Base-by-base conservation (phyloP, 306 rosid species). In the Oxytropis ochrocephala region DNA sequence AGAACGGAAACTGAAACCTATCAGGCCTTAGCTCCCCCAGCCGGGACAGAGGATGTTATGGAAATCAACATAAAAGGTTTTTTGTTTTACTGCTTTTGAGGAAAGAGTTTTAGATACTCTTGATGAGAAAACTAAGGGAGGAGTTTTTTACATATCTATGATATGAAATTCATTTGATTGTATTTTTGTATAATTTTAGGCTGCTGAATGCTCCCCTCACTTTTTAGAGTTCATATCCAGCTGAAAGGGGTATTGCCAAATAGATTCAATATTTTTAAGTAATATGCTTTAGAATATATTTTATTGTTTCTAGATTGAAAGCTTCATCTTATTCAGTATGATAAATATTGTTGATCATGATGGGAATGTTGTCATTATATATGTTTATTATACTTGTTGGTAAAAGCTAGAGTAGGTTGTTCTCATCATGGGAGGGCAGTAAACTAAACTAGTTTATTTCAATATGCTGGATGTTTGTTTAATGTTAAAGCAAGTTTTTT, bases 401-500 rank as follows among this genome's bases (percentile, higher is more conserved):
- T 58, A 16, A 58, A 57, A 35, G 18, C 64, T 48, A 19, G 32
- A 41, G 30, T 57, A 11, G 18, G 36, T 61, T 18, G 35, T 52
- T 59, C 49, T 44, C 7, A 4, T 32, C 46, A 39, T 17, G 38
- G 53, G 46, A 21, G 52, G 42, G n/a, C n/a, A 19, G 49, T 59
- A 67, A 73, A 39, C 64, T 24, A 44, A 60, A 46, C 11, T 35
- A 68, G 11, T 56, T 18, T 32, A 55, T 64, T 56, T 18, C 47
- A 38, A 46, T 77, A 6, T 35, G 27, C 29, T 64, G 42, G 48
- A 52, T 75, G 69, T 19, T 75, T 69, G 19, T 65, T 60, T 44
- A 30, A 21, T 54, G 27, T 67, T 21, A 72, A 62, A 42, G 79
- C 11, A 33, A 12, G 11, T 67, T 72, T 56, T 55, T 32, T 70